Base-by-base conservation (phyloP, 2,329 filamentous ascomycete genomes). In the Cladosporium sp. region DNA sequence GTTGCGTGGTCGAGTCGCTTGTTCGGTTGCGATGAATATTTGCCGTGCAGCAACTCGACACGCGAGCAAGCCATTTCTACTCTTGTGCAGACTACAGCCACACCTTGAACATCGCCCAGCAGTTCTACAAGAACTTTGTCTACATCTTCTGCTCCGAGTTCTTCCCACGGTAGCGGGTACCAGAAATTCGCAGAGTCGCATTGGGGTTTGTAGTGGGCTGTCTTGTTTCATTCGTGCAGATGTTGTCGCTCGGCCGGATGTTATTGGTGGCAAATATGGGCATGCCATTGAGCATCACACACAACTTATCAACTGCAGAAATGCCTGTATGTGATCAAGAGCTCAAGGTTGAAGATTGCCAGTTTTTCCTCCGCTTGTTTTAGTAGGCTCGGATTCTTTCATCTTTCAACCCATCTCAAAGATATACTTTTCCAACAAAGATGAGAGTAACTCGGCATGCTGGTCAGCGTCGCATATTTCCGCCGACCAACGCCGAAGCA, bases 401-500 rank as follows among this genome's bases (percentile, higher is more conserved):
- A 2, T 21, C 8, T 12, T 26, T 64, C 51, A 64, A 21, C 51
- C 41, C 18, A 44, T 44, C 61, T 64, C 61, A 26, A 57, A 64
- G 14, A 64, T 57, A 38, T 64, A 64, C 61, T 64, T 64, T 6
- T 64, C 61, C 24, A 64, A 24, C 28, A 64, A 47, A 26, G 61
- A 64, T 2, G 61, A 64, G 26, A 64, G 61, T n/a, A 64, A 12
- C 15, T 64, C 61, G 5, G 51, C 61, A 26, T 64, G 61, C 38
- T 64, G 61, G 18, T 64, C 61, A 10, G 61, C 61, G 7, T 64
- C 61, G 18, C 61, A 64, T 5, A 64, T 64, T 26, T 64, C 61
- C 8, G 61, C 32, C 34, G 63, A 65, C 63, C 63, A 65, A 12
- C 54, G 57, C 41, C 47, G 38, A 11, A 73, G 66, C 66, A 74